Conservation (phyloP, 305 asterid genomes). For the Fraxinus ornus region DNA sequence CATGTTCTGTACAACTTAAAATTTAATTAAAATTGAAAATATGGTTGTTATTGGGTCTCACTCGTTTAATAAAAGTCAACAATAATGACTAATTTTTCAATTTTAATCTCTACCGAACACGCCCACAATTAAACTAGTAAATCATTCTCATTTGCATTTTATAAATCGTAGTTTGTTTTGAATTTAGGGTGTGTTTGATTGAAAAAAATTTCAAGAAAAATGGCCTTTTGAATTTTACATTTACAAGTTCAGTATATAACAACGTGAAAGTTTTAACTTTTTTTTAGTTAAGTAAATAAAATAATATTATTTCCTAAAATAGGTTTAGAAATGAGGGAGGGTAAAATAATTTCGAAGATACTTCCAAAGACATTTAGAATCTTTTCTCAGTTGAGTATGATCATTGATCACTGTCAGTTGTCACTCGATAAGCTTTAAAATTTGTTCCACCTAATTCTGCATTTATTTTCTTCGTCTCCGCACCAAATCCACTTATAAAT, state of each 20-base stretch:
- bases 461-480: background rate
- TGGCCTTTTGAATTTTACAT: background rate
- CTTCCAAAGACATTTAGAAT: background rate
- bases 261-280: too few species aligned
- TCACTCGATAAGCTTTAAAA: slow-evolving; percentile 1
- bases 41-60: too few species aligned
- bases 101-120: too few species aligned
- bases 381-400: background rate
- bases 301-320: background rate
- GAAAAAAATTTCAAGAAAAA: too few species aligned
- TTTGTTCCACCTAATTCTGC: slow-evolving; percentile 13
- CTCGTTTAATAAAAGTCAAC: too few species aligned
- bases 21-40: too few species aligned
- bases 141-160: background rate
- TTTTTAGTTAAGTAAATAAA: too few species aligned
- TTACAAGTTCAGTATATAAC: too few species aligned
- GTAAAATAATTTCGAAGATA: background rate
- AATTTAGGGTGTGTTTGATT: background rate
- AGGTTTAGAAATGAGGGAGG: background rate
- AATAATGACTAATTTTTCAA: too few species aligned
- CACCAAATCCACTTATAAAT: background rate
- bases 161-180: background rate
- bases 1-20: too few species aligned
- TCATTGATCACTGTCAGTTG: background rate
- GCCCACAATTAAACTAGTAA: background rate